Base-by-base conservation (phyloP, 129 eudicot genomes). In the Kitagawia praeruptora region DNA sequence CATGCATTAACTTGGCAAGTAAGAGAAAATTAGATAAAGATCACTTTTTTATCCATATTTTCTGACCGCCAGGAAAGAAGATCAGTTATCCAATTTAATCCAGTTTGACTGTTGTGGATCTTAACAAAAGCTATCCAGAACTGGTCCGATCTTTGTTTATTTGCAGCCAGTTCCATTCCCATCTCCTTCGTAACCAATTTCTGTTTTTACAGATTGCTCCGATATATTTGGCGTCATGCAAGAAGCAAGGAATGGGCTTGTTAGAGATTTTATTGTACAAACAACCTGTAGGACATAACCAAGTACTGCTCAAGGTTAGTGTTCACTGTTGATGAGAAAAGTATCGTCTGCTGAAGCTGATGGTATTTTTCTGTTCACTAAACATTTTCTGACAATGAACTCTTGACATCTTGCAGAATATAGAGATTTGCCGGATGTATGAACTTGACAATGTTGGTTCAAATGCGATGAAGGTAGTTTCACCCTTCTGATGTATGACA, bases 1-100 rank as follows among this genome's bases (percentile, higher is more conserved):
- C 96, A 95, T 85, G 88, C 91, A 47, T 83, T 95, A 82, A 95
- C 99, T 27, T 95, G 99, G 99, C 97, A 95, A 80, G 99, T 95
- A 75, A 88, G 96, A 85, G 79, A 75, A 79, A 67, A 61, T 70
- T 75, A 23, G 42, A 56, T 72, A 11, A 44, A 53, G 66, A 58
- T 70, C 48, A n/a, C 75, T 78, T 45, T 27, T 2, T 31, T 40
- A 28, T 78, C 27, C 34, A 28, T 45, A 25, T 27, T 56, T 61
- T 16, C 41, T 58, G 47, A 77, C 70, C 2, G 6, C 37, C 13
- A 25, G 70, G 27, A n/a, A 63, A 63, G 69, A 25, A 63, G 70
- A 63, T 63, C 12, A 10, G 8, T 61, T n/a, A 61, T 19, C 69
- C 31, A n/a, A 61, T 61, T 61, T 10, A 61, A 61, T 61, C 67